Evolutionary conservation across 768 basidiomycete genomes (phyloP).

Genomic region (Nevesoporus exiguus): DNA sequence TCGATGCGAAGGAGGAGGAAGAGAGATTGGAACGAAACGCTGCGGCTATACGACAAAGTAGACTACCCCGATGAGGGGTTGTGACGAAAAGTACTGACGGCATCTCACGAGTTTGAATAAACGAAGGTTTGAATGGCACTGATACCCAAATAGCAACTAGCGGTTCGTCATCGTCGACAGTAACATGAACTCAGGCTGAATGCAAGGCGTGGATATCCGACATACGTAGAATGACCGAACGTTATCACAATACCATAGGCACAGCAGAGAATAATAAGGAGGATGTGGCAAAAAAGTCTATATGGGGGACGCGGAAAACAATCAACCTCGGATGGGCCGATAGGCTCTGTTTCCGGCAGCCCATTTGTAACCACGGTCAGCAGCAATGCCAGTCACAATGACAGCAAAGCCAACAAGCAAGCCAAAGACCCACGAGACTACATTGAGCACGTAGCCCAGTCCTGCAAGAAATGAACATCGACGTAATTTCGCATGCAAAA

Average conservation of each 20-base stretch:
- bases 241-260: background rate
- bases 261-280: background rate
- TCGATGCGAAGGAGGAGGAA: conserved; percentile 63
- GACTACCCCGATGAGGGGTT: conserved; percentile 63
- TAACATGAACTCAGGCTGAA: background rate
- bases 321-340: conserved; percentile 29
- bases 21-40: conserved; percentile 69
- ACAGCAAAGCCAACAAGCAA: conserved; percentile 52
- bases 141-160: background rate
- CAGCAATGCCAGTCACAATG: conserved; percentile 57
- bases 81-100: conserved; percentile 5
- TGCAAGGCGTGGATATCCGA: background rate
- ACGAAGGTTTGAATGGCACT: background rate
- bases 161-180: background rate
- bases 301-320: background rate
- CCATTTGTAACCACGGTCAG: conserved; percentile 53
- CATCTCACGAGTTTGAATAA: background rate
- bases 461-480: conserved; percentile 39
- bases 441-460: conserved; percentile 54
- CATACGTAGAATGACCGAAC: background rate
- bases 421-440: conserved; percentile 58
- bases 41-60: conserved; percentile 43
- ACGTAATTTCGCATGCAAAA: background rate
- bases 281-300: background rate
- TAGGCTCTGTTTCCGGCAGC: conserved; percentile 76